A percentile compares a stretch with the other conserved stretches of the same genome.
phyloP scores from a whole-genome alignment of 208 protist species.

The Crithidia brevicula region DNA sequence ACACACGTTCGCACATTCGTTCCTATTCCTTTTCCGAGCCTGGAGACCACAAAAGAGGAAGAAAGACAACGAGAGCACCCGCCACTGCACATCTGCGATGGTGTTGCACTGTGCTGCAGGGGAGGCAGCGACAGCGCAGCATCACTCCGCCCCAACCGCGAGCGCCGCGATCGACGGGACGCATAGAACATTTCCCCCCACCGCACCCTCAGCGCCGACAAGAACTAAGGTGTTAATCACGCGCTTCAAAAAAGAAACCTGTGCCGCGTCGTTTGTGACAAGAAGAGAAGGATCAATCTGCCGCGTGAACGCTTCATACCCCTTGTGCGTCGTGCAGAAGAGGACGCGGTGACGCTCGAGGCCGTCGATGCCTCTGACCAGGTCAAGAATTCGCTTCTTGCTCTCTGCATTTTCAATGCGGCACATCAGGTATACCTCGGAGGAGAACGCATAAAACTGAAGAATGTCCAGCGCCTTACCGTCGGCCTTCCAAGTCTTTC shows the following conservation, averaged over 20 bases:
- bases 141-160: conserved; percentile 15
- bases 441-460: conserved; percentile 46
- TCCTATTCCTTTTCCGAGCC: too few species aligned
- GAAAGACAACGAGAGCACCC: not conserved
- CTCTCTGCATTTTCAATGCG: conserved; percentile 49
- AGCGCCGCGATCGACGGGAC: conserved; percentile 30
- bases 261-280: conserved; percentile 53
- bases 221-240: conserved; percentile 72
- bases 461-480: conserved; percentile 56
- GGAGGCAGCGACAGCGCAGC: too few species aligned
- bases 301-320: conserved; percentile 85
- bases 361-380: conserved; percentile 47
- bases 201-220: conserved; percentile 33
- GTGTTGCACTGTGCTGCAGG: too few species aligned
- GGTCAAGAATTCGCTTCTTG: conserved; percentile 48
- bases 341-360: conserved; percentile 79
- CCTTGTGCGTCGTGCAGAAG: conserved; percentile 82
- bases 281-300: conserved; percentile 78
- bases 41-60: too few species aligned
- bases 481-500: conserved; percentile 48
- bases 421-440: conserved; percentile 85
- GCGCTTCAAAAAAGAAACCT: conserved; percentile 67
- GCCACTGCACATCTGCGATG: too few species aligned
- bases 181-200: conserved; percentile 43
- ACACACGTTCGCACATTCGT: too few species aligned